These are phyloP conservation scores for Trichoderma guizhouense DNA, from an alignment of 2,329 filamentous ascomycete genomes.

Conservation along the genomic window DNA sequence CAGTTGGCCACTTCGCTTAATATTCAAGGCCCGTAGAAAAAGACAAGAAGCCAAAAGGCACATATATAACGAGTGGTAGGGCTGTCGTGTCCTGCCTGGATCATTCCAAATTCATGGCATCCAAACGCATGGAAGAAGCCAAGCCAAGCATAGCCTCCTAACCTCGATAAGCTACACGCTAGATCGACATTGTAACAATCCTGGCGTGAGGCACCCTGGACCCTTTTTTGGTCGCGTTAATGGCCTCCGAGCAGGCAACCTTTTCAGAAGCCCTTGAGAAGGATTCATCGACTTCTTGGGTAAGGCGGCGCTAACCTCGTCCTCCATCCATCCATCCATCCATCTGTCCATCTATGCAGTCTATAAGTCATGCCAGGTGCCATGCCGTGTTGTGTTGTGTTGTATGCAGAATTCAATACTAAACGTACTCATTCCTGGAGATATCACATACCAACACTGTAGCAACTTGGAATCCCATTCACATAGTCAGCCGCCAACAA, in stretches of 20 bases:
- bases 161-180: not conserved
- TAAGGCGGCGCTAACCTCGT: not conserved
- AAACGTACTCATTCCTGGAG: not conserved
- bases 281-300: not conserved
- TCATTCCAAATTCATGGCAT: too few relatives aligned
- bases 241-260: not conserved
- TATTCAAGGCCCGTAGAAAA: not conserved
- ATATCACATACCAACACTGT: not conserved
- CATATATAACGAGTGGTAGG: too few relatives aligned
- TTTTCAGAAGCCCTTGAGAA: not conserved
- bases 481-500: not conserved
- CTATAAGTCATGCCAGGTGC: not conserved
- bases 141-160: not conserved
- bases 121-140: too few relatives aligned
- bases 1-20: not conserved
- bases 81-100: too few relatives aligned
- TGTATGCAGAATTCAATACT: not conserved
- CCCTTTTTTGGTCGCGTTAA: not conserved
- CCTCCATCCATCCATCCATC: not conserved
- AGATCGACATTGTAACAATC: not conserved
- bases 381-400: not conserved
- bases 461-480: not conserved
- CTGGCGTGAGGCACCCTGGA: not conserved
- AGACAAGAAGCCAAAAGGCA: too few relatives aligned
- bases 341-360: not conserved